A percentile compares a stretch with the other conserved stretches of the same genome.
phyloP scores from a whole-genome alignment of 225 moss, liverwort and hornwort genomes.

The Antitrichia curtipendula region DNA sequence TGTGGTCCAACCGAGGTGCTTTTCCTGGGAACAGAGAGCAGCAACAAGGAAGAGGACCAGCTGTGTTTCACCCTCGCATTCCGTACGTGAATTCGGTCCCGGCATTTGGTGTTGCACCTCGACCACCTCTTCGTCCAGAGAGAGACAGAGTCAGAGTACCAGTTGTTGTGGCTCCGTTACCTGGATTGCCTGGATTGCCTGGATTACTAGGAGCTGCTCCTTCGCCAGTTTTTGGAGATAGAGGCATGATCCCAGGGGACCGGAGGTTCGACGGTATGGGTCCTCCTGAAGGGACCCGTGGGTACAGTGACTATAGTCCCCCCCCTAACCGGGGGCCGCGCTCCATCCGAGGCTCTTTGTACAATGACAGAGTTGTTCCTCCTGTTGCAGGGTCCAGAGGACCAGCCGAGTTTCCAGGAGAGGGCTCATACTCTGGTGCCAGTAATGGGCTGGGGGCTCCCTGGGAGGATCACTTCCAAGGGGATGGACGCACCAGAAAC shows the following conservation, averaged over 20 bases:
- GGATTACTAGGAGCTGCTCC: conserved; percentile 41
- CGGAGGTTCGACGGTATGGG: conserved; percentile 20
- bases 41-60: neutral
- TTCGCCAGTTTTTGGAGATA: neutral
- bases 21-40: conserved; percentile 4
- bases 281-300: conserved; percentile 10
- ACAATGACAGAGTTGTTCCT: conserved; percentile 1
- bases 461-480: conserved; percentile 35
- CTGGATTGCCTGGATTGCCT: neutral
- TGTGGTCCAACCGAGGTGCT: conserved; percentile 3
- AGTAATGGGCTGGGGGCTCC: conserved; percentile 8
- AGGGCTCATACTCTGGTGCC: neutral
- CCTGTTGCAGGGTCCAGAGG: neutral
- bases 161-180: neutral
- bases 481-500: conserved; percentile 17
- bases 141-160: neutral
- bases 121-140: conserved; percentile 5
- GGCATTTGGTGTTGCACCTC: neutral
- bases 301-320: neutral
- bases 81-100: neutral
- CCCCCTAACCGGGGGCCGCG: conserved; percentile 6
- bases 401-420: conserved; percentile 7
- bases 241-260: conserved; percentile 2
- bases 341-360: conserved; percentile 21
- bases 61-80: neutral